These are phyloP conservation scores for Mycena vitilis DNA, from an alignment of 768 basidiomycete genomes.

Conservation along the genomic window DNA sequence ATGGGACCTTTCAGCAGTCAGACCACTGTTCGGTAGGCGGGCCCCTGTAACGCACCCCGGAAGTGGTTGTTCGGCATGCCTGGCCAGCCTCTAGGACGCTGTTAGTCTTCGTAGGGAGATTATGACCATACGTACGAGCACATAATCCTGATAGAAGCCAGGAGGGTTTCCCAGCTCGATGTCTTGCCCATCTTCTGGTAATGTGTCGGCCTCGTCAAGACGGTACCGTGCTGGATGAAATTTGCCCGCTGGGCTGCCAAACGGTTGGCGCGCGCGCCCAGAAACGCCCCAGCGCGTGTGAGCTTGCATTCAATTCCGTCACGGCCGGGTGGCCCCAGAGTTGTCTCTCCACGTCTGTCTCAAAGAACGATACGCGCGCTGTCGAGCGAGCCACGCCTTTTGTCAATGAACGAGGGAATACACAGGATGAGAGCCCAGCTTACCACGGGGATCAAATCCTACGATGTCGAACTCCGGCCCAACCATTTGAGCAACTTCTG, in stretches of 20 bases:
- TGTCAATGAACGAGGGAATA: neutral
- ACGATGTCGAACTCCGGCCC: conserved; percentile 20
- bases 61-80: conserved; percentile 4
- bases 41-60: neutral
- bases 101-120: neutral
- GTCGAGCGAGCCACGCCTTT: conserved; percentile 50
- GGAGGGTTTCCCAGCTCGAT: conserved; percentile 39
- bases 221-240: conserved; percentile 28
- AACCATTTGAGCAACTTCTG: neutral
- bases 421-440: neutral
- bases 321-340: neutral
- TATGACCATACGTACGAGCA: conserved; percentile 36
- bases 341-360: conserved; percentile 46
- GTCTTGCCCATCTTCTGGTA: conserved; percentile 29
- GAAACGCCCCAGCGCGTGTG: conserved; percentile 7
- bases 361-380: conserved; percentile 50
- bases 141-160: conserved; percentile 27
- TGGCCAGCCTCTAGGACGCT: neutral
- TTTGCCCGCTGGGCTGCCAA: conserved; percentile 8
- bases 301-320: conserved; percentile 11
- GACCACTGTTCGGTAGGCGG: neutral
- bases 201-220: conserved; percentile 32
- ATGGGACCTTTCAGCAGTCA: conserved; percentile 45
- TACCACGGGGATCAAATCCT: conserved; percentile 28
- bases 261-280: conserved; percentile 19